These are phyloP conservation scores for Pythium pectinolyticum DNA, from an alignment of 352 stramenopile species.

Conservation along the genomic window DNA sequence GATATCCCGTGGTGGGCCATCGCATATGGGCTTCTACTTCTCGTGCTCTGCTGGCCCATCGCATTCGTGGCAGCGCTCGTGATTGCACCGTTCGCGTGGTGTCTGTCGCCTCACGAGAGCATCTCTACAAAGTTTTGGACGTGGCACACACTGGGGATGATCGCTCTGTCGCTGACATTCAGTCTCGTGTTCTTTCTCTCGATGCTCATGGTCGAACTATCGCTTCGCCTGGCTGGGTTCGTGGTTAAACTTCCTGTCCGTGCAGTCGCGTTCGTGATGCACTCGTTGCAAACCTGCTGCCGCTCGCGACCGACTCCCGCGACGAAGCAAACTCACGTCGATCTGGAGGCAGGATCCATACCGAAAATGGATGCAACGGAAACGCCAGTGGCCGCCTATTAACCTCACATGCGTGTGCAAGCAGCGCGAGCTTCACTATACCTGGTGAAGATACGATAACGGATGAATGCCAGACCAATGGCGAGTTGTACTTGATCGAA, in stretches of 20 bases:
- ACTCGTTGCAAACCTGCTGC: background rate
- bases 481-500: too few relatives aligned
- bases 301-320: background rate
- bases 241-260: constrained; percentile 10
- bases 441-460: too few relatives aligned
- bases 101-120: background rate
- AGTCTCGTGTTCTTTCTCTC: constrained; percentile 15
- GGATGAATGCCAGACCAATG: too few relatives aligned
- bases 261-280: background rate
- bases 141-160: constrained; percentile 14
- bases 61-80: background rate
- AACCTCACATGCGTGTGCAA: too few relatives aligned
- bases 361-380: too few relatives aligned
- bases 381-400: too few relatives aligned
- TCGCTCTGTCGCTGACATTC: constrained; percentile 13
- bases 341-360: too few relatives aligned
- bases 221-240: too few relatives aligned
- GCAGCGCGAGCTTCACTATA: too few relatives aligned
- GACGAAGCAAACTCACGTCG: too few relatives aligned
- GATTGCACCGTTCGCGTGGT: constrained; percentile 9
- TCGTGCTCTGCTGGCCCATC: constrained; percentile 8
- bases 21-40: constrained; percentile 1
- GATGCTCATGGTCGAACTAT: constrained; percentile 11
- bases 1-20: background rate
- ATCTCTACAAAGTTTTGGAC: constrained; percentile 7